Percentiles rank a stretch among this genome's conserved stretches.
phyloP scores from a whole-genome alignment of 805 yeast species.

The Schizosaccharomyces octosporus region DNA sequence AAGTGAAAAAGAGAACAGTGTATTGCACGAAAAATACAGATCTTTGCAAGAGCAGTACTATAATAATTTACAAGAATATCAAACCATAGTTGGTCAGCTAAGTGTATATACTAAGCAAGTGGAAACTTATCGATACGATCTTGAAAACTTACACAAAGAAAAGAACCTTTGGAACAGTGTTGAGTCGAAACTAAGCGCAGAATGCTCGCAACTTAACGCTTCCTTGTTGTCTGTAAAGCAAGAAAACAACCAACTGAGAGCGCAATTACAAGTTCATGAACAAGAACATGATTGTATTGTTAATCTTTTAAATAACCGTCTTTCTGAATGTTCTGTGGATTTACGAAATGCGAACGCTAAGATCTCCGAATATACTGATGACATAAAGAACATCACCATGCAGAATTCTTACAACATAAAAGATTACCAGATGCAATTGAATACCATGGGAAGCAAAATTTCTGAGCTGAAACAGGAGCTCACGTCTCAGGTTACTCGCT shows the following conservation, averaged over 20 bases:
- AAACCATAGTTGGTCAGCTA: background rate
- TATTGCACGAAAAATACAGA: background rate
- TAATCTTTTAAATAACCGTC: background rate
- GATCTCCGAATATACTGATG: background rate
- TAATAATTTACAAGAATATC: background rate
- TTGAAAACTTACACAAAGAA: background rate
- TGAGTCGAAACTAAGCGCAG: background rate
- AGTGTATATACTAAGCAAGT: background rate
- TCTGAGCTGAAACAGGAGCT: background rate
- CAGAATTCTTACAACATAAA: constrained; percentile 2
- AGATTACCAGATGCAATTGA: background rate
- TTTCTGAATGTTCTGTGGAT: background rate
- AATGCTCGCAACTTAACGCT: background rate
- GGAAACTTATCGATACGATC: background rate
- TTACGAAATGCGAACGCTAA: background rate
- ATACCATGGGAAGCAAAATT: background rate
- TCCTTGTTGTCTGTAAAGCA: background rate
- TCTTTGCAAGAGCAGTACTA: background rate
- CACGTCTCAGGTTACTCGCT: background rate
- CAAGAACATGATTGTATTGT: background rate
- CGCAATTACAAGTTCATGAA: background rate
- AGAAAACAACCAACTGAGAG: background rate
- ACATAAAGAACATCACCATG: background rate
- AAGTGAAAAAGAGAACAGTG: background rate
- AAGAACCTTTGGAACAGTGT: background rate